These are phyloP conservation scores for Mortierella sp. DNA, from an alignment of 371 early-diverging fungal species.

Conservation along the genomic window DNA sequence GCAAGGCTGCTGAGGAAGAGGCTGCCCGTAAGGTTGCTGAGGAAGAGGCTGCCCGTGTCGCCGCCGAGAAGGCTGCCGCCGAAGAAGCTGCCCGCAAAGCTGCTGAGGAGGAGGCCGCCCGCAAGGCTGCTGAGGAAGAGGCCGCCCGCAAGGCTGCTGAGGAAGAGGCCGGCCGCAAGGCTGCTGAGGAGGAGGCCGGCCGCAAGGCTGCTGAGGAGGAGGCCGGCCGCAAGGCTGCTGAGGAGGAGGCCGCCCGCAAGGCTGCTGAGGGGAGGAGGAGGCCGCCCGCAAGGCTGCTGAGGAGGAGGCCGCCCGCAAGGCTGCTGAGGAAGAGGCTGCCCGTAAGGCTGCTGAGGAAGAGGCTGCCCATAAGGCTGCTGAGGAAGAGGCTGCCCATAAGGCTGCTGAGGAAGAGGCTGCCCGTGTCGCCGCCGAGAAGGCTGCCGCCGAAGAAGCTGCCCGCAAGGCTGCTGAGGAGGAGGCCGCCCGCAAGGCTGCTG, in stretches of 20 bases:
- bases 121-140: slow-evolving; percentile 11
- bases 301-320: slow-evolving; percentile 22
- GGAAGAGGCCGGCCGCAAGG: slow-evolving; percentile 4
- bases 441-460: not conserved
- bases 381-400: not conserved
- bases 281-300: too few species aligned
- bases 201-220: slow-evolving; percentile 2
- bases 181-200: slow-evolving; percentile 5
- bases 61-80: too few species aligned
- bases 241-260: not conserved
- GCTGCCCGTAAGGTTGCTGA: slow-evolving; percentile 12
- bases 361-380: slow-evolving; percentile 49
- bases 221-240: slow-evolving; percentile 5
- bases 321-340: slow-evolving; percentile 47
- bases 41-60: slow-evolving; percentile 19
- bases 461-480: not conserved
- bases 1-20: slow-evolving; percentile 22
- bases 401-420: slow-evolving; percentile 1
- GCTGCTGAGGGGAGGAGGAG: not conserved
- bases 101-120: not conserved
- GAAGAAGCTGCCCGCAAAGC: slow-evolving; percentile 2
- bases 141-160: slow-evolving; percentile 11
- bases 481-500: slow-evolving; percentile 6
- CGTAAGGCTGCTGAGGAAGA: slow-evolving; percentile 58
- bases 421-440: too few species aligned